Base-by-base conservation (phyloP, 73 alveolate species). In the Paramecium caudatum region DNA sequence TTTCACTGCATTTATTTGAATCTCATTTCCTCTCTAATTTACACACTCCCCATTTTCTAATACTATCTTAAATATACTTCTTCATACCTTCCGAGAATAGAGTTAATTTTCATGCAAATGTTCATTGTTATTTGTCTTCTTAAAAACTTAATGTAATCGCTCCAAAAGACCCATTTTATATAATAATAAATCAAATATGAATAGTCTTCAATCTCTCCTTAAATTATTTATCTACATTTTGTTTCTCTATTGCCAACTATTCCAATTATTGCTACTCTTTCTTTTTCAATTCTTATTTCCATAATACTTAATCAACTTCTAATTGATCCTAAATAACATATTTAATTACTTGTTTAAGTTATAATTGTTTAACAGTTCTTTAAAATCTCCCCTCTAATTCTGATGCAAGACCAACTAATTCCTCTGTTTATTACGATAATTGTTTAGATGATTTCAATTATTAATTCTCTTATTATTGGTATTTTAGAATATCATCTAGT, bases 1-100 rank as follows among this genome's bases (percentile, higher is more conserved):
- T 6, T 43, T 36, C 7, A 74, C 30, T 16, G 15, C 4, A 21
- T 74, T 74, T 9, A 19, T 34, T 37, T 27, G 30, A 37, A 21
- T 74, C 43, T 45, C 39, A 74, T 74, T n/a, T 39, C 88, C 88
- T 45, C 68, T 74, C 9, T 41, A 27, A 74, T 74, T 37, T 37
- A 74, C 65, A 10, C 69, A n/a, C 47, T 74, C 88, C 21, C 88
- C 88, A 45, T 74, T 74, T 41, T 74, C 88, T 47, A 74, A 17
- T 13, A 27, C 88, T 21, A 74, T 74, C 88, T 74, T 41, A 1
- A 16, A 27, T 3, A 21, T 15, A 12, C 6, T 19, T 41, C 8
- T 41, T 37, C 47, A 45, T 41, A 37, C 39, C 62, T 74, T 41
- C 65, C 19, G 19, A 17, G 23, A 27, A 10, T 74, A 37, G 27